Percentiles rank a stretch among this genome's conserved stretches.
Conservation (phyloP, 805 yeast species). For the Ogataea wickerhamii region DNA sequence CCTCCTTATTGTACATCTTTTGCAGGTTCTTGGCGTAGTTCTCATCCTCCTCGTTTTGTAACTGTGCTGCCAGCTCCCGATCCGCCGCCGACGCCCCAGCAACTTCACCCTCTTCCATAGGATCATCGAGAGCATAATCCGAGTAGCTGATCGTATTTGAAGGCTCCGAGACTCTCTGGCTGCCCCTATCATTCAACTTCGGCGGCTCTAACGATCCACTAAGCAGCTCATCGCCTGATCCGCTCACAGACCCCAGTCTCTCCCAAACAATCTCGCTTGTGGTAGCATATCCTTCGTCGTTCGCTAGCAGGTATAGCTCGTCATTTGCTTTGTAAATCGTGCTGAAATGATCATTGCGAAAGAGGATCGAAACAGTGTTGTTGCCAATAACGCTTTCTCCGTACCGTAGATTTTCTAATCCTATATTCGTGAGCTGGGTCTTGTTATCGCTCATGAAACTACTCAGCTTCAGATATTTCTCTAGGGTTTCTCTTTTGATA, state of each 20-base stretch:
- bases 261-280: constrained; percentile 72
- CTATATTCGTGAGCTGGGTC: constrained; percentile 73
- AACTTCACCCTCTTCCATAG: constrained; percentile 3
- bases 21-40: constrained; percentile 27
- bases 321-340: constrained; percentile 55
- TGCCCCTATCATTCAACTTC: constrained; percentile 2
- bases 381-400: constrained; percentile 36
- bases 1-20: constrained; percentile 13
- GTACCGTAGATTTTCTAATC: constrained; percentile 45
- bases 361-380: constrained; percentile 64
- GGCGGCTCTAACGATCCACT: constrained; percentile 59
- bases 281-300: constrained; percentile 63
- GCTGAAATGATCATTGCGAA: constrained; percentile 86
- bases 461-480: constrained; percentile 12
- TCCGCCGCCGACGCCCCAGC: constrained; percentile 17
- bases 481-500: constrained; percentile 6
- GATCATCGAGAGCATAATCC: constrained; percentile 22
- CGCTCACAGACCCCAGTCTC: constrained; percentile 60
- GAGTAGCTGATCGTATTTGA: constrained; percentile 13
- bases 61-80: constrained; percentile 25
- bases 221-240: constrained; percentile 65
- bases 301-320: constrained; percentile 60
- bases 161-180: neutral
- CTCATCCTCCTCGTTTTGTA: constrained; percentile 35
- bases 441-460: constrained; percentile 56